Percentiles rank a stretch among this genome's conserved stretches.
Evolutionary conservation across 495 filamentous ascomycete genomes (phyloP).

Genomic region (Penicillium desertorum): DNA sequence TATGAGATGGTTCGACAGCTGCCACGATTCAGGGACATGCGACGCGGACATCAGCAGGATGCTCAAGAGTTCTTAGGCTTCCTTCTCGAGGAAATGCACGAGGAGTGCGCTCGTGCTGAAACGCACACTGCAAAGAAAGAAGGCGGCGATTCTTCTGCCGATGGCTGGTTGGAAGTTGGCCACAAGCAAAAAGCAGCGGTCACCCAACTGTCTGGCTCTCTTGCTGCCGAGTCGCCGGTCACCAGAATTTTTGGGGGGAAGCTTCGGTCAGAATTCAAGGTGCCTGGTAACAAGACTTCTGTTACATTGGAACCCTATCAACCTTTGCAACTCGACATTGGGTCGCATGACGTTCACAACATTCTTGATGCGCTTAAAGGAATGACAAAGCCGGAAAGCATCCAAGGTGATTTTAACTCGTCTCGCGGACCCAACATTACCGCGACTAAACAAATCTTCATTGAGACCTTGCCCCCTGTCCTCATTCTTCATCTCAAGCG

Average conservation of each 20-base stretch:
- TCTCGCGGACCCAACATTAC: slow-evolving; percentile 71
- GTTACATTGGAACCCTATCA: slow-evolving; percentile 93
- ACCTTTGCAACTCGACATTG: slow-evolving; percentile 92
- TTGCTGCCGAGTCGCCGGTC: slow-evolving; percentile 73
- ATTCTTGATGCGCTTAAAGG: slow-evolving; percentile 89
- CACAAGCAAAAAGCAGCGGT: slow-evolving; percentile 83
- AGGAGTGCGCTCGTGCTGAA: slow-evolving; percentile 82
- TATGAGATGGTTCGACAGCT: slow-evolving; percentile 87
- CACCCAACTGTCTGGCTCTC: slow-evolving; percentile 81
- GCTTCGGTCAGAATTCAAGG: slow-evolving; percentile 82
- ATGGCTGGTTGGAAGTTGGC: slow-evolving; percentile 92
- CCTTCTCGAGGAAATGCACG: slow-evolving; percentile 86
- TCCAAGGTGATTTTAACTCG: slow-evolving; percentile 86
- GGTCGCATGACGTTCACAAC: slow-evolving; percentile 76
- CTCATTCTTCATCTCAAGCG: slow-evolving; percentile 95
- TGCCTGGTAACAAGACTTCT: slow-evolving; percentile 82
- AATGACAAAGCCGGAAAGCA: slow-evolving; percentile 75
- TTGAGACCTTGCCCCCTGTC: slow-evolving; percentile 88
- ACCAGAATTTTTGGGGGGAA: slow-evolving; percentile 94
- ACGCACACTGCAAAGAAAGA: slow-evolving; percentile 48
- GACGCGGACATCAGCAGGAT: slow-evolving; percentile 94
- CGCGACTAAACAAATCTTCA: slow-evolving; percentile 91
- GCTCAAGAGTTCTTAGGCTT: slow-evolving; percentile 97
- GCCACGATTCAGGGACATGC: slow-evolving; percentile 88
- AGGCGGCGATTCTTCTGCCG: slow-evolving; percentile 40